A percentile compares a stretch with the other conserved stretches of the same genome.
These are phyloP conservation scores for Excoecaria agallocha DNA, from an alignment of 345 rosid species.

Conservation along the genomic window DNA sequence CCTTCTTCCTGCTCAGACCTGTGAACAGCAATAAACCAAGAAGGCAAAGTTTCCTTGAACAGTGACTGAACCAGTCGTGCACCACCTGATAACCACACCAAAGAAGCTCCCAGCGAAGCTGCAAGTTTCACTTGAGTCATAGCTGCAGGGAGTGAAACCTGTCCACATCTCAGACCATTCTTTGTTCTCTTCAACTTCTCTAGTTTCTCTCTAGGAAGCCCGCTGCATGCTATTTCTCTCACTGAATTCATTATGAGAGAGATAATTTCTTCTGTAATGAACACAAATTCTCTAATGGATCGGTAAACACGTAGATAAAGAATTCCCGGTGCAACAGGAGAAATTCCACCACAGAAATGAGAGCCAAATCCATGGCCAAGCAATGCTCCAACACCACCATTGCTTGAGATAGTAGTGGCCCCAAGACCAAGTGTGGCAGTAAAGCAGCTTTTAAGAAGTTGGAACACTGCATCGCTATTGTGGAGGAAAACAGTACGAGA, in stretches of 20 bases:
- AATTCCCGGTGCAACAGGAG: conserved; percentile 92
- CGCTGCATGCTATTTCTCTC: conserved; percentile 64
- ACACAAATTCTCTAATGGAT: conserved; percentile 67
- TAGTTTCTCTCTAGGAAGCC: conserved; percentile 44
- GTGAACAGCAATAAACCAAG: conserved; percentile 84
- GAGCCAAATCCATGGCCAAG: conserved; percentile 97
- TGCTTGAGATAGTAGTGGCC: conserved; percentile 46
- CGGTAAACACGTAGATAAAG: conserved; percentile 75
- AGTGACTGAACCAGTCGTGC: conserved; percentile 62
- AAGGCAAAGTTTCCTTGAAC: conserved; percentile 81
- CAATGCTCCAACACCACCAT: conserved; percentile 90
- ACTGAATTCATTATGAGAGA: conserved; percentile 79
- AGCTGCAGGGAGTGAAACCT: conserved; percentile 70
- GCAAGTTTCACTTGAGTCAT: conserved; percentile 76
- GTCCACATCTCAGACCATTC: conserved; percentile 68
- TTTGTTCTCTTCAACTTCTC: conserved; percentile 65
- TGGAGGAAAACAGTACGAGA: conserved; percentile 91
- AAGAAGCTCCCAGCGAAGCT: conserved; percentile 89
- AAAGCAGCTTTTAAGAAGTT: conserved; percentile 92
- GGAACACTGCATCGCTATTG: conserved; percentile 80
- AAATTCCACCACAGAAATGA: conserved; percentile 68
- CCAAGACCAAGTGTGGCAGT: conserved; percentile 65
- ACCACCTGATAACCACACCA: conserved; percentile 87
- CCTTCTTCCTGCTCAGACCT: conserved; percentile 54
- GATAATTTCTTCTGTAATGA: conserved; percentile 77